Percentiles rank a stretch among this genome's conserved stretches.
Conservation (phyloP, 1,284 basidiomycete genomes). For the Melampsora larici-populina region DNA sequence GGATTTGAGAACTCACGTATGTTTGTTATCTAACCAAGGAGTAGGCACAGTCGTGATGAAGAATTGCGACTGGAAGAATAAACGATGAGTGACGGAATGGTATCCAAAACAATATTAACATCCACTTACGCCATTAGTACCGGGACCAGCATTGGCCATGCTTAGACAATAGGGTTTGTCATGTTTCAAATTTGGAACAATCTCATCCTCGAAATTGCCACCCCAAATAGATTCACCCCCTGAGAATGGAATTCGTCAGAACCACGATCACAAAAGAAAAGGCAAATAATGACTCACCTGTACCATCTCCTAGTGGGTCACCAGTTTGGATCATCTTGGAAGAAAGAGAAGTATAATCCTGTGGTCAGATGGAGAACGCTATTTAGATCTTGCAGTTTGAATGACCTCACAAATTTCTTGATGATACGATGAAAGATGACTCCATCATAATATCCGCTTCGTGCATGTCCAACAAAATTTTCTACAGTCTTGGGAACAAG, state of each 20-base stretch:
- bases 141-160: constrained; percentile 96
- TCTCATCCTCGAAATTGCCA: constrained; percentile 91
- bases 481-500: constrained; percentile 91
- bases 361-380: background rate
- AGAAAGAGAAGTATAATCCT: background rate
- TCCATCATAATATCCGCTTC: constrained; percentile 86
- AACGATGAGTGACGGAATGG: constrained; percentile 1
- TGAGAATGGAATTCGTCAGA: background rate
- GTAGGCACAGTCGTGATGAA: constrained; percentile 96
- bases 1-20: constrained; percentile 55
- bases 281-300: constrained; percentile 56
- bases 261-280: background rate
- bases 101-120: constrained; percentile 15
- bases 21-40: constrained; percentile 74
- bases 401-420: constrained; percentile 72
- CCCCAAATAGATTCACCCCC: constrained; percentile 94
- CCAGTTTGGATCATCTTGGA: constrained; percentile 90
- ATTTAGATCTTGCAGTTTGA: background rate
- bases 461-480: constrained; percentile 93
- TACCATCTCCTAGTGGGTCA: constrained; percentile 93
- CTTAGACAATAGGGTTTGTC: constrained; percentile 94
- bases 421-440: constrained; percentile 97
- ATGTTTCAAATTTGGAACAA: constrained; percentile 80
- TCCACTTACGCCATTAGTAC: constrained; percentile 68
- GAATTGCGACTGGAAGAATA: constrained; percentile 69